Evolutionary conservation across 257 asterid genomes (phyloP).

Genomic region (Primulina huaijiensis): DNA sequence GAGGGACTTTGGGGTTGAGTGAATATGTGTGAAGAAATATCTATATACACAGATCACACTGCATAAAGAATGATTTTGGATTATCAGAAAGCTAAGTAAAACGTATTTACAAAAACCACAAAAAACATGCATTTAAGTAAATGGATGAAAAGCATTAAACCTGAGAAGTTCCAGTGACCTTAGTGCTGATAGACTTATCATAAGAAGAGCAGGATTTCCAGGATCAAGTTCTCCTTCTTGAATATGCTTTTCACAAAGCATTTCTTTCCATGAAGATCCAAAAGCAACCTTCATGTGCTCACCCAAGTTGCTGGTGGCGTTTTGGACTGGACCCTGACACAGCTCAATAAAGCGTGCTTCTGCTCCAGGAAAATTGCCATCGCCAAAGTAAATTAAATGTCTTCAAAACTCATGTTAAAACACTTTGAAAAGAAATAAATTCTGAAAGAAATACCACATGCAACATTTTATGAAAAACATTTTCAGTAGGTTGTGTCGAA

Average conservation of each 20-base stretch:
- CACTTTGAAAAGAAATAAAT: background rate
- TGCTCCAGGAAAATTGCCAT: constrained; percentile 20
- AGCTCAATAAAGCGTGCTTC: constrained; percentile 65
- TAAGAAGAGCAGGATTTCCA: constrained; percentile 85
- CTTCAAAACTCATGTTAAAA: constrained; percentile 8
- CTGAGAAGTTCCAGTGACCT: constrained; percentile 78
- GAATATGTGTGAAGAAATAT: background rate
- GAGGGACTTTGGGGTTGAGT: no score
- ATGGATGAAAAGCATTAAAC: constrained; percentile 34
- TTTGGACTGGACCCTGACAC: constrained; percentile 33
- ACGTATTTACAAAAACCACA: constrained; percentile 2
- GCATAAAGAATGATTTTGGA: background rate
- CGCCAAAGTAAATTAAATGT: constrained; percentile 17
- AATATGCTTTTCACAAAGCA: constrained; percentile 52
- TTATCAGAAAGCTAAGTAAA: background rate
- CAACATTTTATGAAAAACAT: no score
- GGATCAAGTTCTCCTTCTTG: constrained; percentile 61
- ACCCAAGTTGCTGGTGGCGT: constrained; percentile 39
- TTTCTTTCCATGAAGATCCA: constrained; percentile 71
- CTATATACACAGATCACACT: background rate
- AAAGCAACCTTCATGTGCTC: constrained; percentile 68
- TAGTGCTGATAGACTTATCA: constrained; percentile 77
- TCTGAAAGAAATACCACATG: background rate
- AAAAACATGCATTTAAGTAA: background rate
- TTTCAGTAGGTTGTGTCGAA: no score